Conservation (phyloP, 2,329 filamentous ascomycete species). For the Atkinsonella hypoxylon region DNA sequence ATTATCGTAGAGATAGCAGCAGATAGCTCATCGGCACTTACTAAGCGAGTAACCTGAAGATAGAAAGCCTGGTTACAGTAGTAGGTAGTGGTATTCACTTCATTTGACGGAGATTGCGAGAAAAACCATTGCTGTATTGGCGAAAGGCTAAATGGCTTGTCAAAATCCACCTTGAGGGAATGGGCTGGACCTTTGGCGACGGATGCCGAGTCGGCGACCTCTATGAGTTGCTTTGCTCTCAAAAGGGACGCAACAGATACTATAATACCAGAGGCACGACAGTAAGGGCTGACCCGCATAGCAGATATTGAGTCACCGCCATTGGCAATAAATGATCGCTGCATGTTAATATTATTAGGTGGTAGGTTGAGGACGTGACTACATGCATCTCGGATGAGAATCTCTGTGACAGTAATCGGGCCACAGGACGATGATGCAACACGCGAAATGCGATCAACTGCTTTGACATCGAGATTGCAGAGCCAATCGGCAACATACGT, state of each 20-base stretch:
- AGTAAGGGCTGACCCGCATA: slow-evolving; percentile 4
- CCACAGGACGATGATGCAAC: neutral
- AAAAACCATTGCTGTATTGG: slow-evolving; percentile 8
- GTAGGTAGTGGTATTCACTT: slow-evolving; percentile 2
- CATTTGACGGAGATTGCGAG: slow-evolving; percentile 2
- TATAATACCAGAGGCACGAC: neutral
- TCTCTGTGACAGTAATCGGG: slow-evolving; percentile 3
- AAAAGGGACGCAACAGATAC: slow-evolving; percentile 1
- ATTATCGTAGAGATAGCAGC: slow-evolving; percentile 1
- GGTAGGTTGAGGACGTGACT: slow-evolving; percentile 5
- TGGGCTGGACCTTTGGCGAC: neutral
- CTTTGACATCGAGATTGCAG: slow-evolving; percentile 1
- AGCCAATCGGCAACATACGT: neutral
- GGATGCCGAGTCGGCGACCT: slow-evolving; percentile 1
- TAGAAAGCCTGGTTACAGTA: slow-evolving; percentile 5
- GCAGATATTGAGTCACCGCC: slow-evolving; percentile 9
- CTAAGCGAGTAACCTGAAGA: neutral
- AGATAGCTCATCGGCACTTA: neutral
- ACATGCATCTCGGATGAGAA: slow-evolving; percentile 4
- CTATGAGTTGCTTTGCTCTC: neutral
- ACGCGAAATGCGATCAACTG: neutral
- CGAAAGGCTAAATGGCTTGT: slow-evolving; percentile 3
- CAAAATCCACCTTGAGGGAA: slow-evolving; percentile 1
- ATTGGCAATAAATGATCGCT: slow-evolving; percentile 7
- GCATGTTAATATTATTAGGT: slow-evolving; percentile 1